Conservation (phyloP, 768 basidiomycete species). For the Boletus patriciae region DNA sequence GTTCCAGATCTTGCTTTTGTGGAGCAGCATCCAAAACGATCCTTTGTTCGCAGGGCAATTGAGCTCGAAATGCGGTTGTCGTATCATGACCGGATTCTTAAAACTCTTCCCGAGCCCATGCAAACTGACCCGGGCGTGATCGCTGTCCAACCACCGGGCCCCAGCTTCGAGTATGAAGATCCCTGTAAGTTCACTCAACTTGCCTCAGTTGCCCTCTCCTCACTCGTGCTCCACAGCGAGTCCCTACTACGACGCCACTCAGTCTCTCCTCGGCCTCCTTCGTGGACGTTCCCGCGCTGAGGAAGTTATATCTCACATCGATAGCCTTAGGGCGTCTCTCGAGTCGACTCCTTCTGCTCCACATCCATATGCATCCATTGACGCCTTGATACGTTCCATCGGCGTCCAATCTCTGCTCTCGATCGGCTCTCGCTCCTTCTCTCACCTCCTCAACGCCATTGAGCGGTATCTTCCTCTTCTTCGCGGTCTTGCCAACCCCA, state of each 20-base stretch:
- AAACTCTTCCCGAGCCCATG: constrained; percentile 84
- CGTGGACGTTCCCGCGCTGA: constrained; percentile 79
- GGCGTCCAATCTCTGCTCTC: constrained; percentile 85
- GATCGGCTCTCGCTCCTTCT: constrained; percentile 94
- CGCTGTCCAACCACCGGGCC: constrained; percentile 68
- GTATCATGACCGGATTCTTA: constrained; percentile 89
- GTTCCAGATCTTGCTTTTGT: constrained; percentile 76
- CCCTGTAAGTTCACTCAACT: constrained; percentile 47
- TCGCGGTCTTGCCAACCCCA: constrained; percentile 51
- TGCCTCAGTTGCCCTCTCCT: not conserved
- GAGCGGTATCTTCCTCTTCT: constrained; percentile 87
- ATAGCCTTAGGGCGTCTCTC: constrained; percentile 64
- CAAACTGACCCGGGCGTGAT: constrained; percentile 66
- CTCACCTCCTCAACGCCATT: constrained; percentile 95
- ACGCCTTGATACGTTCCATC: constrained; percentile 70
- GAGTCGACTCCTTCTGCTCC: constrained; percentile 56
- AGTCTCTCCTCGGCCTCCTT: constrained; percentile 74
- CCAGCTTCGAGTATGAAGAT: constrained; percentile 82
- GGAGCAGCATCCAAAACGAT: constrained; percentile 78
- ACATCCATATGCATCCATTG: constrained; percentile 55
- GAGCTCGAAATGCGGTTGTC: constrained; percentile 90
- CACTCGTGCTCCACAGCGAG: constrained; percentile 49
- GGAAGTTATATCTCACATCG: constrained; percentile 74
- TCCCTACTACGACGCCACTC: constrained; percentile 77
- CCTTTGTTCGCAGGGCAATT: constrained; percentile 82